A percentile compares a stretch with the other conserved stretches of the same genome.
These are phyloP conservation scores for Fraxinus anomala DNA, from an alignment of 257 asterid species.

Conservation along the genomic window DNA sequence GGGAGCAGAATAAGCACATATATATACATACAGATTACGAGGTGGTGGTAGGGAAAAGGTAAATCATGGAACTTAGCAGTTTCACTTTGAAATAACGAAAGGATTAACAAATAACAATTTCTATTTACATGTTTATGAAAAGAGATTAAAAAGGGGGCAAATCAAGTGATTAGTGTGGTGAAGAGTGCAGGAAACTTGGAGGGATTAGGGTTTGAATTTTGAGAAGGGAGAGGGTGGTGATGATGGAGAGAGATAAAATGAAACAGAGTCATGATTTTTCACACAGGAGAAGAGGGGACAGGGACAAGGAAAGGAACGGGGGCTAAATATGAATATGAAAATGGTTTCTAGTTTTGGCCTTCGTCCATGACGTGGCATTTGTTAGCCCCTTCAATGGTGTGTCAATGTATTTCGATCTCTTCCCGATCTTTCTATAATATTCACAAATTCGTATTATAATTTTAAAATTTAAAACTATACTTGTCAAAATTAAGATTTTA, in stretches of 20 bases:
- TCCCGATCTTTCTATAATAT: not conserved
- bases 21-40: conserved; percentile 30
- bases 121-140: not conserved
- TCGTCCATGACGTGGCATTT: not conserved
- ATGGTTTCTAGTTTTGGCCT: not conserved
- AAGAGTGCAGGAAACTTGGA: not conserved
- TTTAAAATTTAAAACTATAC: too few species aligned
- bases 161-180: not conserved
- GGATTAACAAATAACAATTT: conserved; percentile 8
- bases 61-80: conserved; percentile 15
- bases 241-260: conserved; percentile 46
- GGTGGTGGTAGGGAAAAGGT: conserved; percentile 45
- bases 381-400: not conserved
- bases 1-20: conserved; percentile 45
- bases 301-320: not conserved
- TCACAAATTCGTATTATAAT: not conserved
- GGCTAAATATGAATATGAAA: not conserved
- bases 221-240: conserved; percentile 48
- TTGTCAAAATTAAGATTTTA: too few species aligned
- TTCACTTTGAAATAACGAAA: conserved; percentile 1
- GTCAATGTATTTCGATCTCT: not conserved
- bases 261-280: conserved; percentile 41
- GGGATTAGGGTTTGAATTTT: conserved; percentile 53
- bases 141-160: not conserved
- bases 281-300: not conserved